Evolutionary conservation across 805 yeast genomes (phyloP).

Genomic region (Wickerhamiella vanderwaltii): DNA sequence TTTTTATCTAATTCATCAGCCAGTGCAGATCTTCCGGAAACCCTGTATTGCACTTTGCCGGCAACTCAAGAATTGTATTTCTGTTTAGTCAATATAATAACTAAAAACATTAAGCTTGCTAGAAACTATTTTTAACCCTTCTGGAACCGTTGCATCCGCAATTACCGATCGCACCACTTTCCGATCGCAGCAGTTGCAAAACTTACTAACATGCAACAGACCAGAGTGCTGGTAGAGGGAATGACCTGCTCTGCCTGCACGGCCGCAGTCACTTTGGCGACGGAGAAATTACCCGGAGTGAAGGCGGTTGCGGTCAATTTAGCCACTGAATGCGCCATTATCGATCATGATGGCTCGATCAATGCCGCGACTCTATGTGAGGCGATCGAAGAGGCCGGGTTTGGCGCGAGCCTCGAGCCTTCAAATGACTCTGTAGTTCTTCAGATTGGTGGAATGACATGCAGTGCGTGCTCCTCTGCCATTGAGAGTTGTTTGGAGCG

Average conservation of each 20-base stretch:
- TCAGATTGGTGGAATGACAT: constrained; percentile 48
- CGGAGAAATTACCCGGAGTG: constrained; percentile 42
- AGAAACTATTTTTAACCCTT: too few species aligned
- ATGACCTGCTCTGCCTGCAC: constrained; percentile 92
- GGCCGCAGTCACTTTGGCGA: constrained; percentile 46
- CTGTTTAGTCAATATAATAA: too few species aligned
- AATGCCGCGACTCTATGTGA: constrained; percentile 33
- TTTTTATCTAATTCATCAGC: too few species aligned
- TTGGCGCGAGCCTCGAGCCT: constrained; percentile 35
- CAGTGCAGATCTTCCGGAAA: too few species aligned
- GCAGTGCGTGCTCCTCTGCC: constrained; percentile 41
- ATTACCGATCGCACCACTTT: too few species aligned
- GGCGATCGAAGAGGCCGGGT: constrained; percentile 66
- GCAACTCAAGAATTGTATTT: too few species aligned
- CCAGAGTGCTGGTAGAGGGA: constrained; percentile 36
- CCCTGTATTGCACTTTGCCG: too few species aligned
- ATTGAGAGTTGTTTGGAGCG: constrained; percentile 37
- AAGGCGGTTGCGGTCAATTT: constrained; percentile 50
- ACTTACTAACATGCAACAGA: constrained; percentile 7
- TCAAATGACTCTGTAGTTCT: constrained; percentile 20
- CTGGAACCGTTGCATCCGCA: too few species aligned
- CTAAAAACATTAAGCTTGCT: too few species aligned
- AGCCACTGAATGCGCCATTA: constrained; percentile 59
- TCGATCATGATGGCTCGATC: constrained; percentile 34
- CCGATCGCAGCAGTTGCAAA: too few species aligned